Percentiles rank a stretch among this genome's conserved stretches.
These are phyloP conservation scores for Cyclocybe aegerita DNA, from an alignment of 768 basidiomycete genomes.

Conservation along the genomic window DNA sequence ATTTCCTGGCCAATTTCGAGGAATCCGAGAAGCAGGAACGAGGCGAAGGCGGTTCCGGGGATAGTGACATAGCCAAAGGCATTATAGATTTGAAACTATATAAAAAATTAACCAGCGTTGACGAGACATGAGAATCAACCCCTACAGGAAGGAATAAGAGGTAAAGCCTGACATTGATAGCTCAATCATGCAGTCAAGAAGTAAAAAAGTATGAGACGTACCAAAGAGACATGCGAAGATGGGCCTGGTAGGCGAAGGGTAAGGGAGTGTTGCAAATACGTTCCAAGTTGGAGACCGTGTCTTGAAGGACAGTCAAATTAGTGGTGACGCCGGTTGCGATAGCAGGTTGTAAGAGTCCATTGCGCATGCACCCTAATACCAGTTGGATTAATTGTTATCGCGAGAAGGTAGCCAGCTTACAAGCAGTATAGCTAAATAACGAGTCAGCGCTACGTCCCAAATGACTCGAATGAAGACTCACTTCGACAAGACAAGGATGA, in stretches of 20 bases:
- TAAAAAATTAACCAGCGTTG: constrained; percentile 25
- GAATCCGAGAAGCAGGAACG: constrained; percentile 66
- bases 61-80: constrained; percentile 51
- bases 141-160: constrained; percentile 42
- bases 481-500: constrained; percentile 49
- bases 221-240: constrained; percentile 66
- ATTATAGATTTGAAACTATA: constrained; percentile 51
- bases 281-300: constrained; percentile 59
- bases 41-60: constrained; percentile 60
- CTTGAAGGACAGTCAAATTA: constrained; percentile 50
- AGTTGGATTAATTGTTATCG: neutral
- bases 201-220: constrained; percentile 48
- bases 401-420: constrained; percentile 24
- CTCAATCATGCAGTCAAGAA: constrained; percentile 31
- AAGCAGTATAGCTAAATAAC: constrained; percentile 22
- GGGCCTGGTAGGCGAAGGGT: constrained; percentile 71
- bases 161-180: constrained; percentile 29
- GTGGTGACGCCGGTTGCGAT: constrained; percentile 50
- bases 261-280: constrained; percentile 65
- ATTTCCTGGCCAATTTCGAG: constrained; percentile 71
- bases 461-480: constrained; percentile 19
- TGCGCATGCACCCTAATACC: constrained; percentile 34
- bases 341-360: constrained; percentile 48
- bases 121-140: constrained; percentile 18
- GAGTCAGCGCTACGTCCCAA: constrained; percentile 15